These are phyloP conservation scores for Boletus insuetus DNA, from an alignment of 768 basidiomycete species.

Conservation along the genomic window DNA sequence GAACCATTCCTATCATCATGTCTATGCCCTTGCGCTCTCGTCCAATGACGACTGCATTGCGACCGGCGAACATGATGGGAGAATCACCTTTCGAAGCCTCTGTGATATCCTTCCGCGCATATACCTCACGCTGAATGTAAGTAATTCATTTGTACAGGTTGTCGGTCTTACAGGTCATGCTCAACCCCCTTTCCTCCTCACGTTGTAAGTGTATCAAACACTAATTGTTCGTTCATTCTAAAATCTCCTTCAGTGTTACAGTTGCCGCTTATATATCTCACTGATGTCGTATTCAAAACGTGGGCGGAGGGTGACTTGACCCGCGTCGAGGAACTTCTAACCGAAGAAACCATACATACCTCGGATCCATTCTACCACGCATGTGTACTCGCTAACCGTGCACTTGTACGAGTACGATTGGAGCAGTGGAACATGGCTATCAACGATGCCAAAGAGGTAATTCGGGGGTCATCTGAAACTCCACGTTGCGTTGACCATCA, in stretches of 20 bases:
- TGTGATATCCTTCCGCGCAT: background rate
- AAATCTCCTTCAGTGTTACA: background rate
- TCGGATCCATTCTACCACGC: background rate
- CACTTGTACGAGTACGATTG: background rate
- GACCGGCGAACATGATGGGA: background rate
- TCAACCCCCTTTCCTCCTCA: too few relatives aligned
- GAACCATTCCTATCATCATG: background rate
- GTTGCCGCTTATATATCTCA: constrained; percentile 2
- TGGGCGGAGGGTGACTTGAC: background rate
- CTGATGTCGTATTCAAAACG: background rate
- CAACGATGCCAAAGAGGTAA: constrained; percentile 9
- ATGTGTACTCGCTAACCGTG: background rate
- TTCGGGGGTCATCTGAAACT: rapidly evolving
- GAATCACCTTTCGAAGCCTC: background rate
- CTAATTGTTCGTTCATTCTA: background rate
- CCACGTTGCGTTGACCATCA: background rate
- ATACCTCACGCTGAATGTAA: background rate
- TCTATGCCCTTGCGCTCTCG: background rate
- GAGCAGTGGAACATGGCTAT: background rate
- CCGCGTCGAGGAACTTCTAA: background rate
- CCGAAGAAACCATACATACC: background rate
- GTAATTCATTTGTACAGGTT: background rate
- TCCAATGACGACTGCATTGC: too few relatives aligned
- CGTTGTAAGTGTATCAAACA: background rate
- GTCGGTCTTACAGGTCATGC: too few relatives aligned